Base-by-base conservation (phyloP, 371 early-diverging fungal genomes). In the Circinella umbellata region DNA sequence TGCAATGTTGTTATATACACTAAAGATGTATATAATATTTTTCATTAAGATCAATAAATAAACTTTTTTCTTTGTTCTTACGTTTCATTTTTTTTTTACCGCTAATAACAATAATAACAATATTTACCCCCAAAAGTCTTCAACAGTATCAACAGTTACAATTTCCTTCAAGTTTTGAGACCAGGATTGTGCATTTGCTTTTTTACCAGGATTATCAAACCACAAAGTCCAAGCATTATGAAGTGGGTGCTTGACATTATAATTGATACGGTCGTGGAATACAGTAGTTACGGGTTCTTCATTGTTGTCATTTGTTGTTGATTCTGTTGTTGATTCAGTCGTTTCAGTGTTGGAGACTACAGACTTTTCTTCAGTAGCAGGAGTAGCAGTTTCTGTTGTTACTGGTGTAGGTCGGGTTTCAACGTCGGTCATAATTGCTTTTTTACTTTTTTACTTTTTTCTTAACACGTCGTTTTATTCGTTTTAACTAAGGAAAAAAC, bases 101-200 rank as follows among this genome's bases (percentile, higher is more conserved):
- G n/a, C n/a, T n/a, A n/a, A n/a, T n/a, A n/a, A n/a, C n/a, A n/a
- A n/a, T n/a, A n/a, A n/a, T n/a, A n/a, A 17, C 73, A 55, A 35
- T 55, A 11, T 73, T 67, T 78, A 93, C 94, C 97, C 96, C 96
- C 98, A 98, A 81, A 98, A 98, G 79, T 99, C 98, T 79, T 97
- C 98, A 37, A 98, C 96, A 4, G 97, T 94, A 64, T 89, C 88
- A 49, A 99, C 81, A 20, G 94, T 91, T 53, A 95, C 90, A 36
- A 99, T 79, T 66, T 93, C 90, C 81, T 96, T 95, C 60, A 99
- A 81, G 69, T 92, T 92, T 57, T 92, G 91, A 18, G 92, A 91
- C 99, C 99, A 99, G 72, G 88, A 93, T 60, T 86, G 81, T 69
- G 83, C 81, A 67, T 86, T 92, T 51, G 91, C 87, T 80, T 95